Evolutionary conservation across 768 basidiomycete genomes (phyloP), one percentile per base, ranked within the genome.

Genomic region (Mycena pura): DNA sequence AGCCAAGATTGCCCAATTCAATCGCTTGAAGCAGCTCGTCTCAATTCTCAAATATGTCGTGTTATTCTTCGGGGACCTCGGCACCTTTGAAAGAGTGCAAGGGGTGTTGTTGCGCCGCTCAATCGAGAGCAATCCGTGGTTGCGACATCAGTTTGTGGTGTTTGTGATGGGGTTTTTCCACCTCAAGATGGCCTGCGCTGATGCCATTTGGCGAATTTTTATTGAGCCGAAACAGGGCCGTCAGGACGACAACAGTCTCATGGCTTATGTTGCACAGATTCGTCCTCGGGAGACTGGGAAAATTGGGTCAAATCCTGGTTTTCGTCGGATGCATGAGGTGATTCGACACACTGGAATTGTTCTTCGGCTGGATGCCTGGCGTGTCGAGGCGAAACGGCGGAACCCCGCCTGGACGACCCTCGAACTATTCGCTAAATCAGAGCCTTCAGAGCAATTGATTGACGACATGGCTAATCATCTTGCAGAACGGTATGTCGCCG

Each of bases 221-320:
- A 65, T 74, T 31, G 36, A 67, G 28, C 55, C 61, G 1, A 64
- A 54, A 17, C 24, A 55, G 2, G 57, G 63, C 1, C 51, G 57
- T n/a, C 22, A 58, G 11, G 69, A 73, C 49, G 15, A 27, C 15
- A 69, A 53, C 19, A 47, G 65, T 25, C 40, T 75, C 0, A 64
- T 73, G 21, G 17, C 60, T 9, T 64, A 71, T 40, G 56, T 75
- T 3, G 61, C 39, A 5, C 25, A 48, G 0, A 28, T 77, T 9
- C 68, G 68, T 0, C 76, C 74, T 10, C 69, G 70, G 19, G 72
- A 78, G 57, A 76, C 68, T 1, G 70, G 66, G 0, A 77, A 72
- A 38, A 71, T 74, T 46, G 62, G 43, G 11, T 38, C 67, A 3
- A 76, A 76, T 24, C 78, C 76, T 1, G 72, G 71, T 1, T 80